These are phyloP conservation scores for Echium plantagineum DNA, from an alignment of 257 asterid species.

Conservation along the genomic window DNA sequence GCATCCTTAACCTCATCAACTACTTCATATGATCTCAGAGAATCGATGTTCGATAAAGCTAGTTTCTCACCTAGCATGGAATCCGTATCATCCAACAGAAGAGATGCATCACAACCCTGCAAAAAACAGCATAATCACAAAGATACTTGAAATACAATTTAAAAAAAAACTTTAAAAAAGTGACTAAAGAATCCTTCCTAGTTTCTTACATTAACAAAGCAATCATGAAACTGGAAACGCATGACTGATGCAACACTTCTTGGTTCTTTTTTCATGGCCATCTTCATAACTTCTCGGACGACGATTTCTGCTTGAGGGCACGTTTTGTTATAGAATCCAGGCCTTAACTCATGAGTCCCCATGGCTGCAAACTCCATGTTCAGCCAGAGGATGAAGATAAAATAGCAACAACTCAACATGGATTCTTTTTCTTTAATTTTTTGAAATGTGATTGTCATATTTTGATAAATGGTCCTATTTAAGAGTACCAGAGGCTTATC, in stretches of 20 bases:
- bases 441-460: too few relatives aligned
- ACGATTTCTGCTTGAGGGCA: constrained; percentile 67
- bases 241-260: constrained; percentile 77
- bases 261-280: constrained; percentile 54
- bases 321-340: constrained; percentile 37
- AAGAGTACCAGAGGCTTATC: too few relatives aligned
- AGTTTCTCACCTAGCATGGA: constrained; percentile 70
- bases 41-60: constrained; percentile 64
- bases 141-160: neutral
- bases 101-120: constrained; percentile 90
- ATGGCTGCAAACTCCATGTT: constrained; percentile 13
- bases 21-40: constrained; percentile 66
- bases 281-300: constrained; percentile 39
- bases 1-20: constrained; percentile 66
- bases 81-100: constrained; percentile 76
- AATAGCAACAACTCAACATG: neutral
- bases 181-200: neutral
- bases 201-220: constrained; percentile 66
- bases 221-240: constrained; percentile 95
- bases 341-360: constrained; percentile 32
- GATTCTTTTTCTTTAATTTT: too few relatives aligned
- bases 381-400: constrained; percentile 20
- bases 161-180: neutral
- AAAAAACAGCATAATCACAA: neutral
- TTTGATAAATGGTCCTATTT: too few relatives aligned